Base-by-base conservation (phyloP, 768 basidiomycete genomes). In the Phlebiopsis gigantea region DNA sequence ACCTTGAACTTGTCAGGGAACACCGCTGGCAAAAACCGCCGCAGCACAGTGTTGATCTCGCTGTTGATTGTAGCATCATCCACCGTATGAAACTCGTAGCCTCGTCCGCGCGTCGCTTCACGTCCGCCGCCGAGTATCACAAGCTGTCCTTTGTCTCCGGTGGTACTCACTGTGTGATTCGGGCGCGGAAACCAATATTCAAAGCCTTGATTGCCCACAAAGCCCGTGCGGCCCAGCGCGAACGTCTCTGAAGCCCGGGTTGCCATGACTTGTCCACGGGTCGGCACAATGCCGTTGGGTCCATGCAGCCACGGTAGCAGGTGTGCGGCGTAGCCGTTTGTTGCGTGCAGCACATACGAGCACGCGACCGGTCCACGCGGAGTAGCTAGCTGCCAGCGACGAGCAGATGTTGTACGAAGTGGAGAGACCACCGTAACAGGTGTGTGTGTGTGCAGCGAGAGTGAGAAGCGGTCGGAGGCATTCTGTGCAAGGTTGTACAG, bases 171-270 rank as follows among this genome's bases (percentile, higher is more conserved):
- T 2, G 25, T 30, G 4, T 21, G n/a, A 6, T 24, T n/a, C 0
- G 82, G 81, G 15, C 90, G 77, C 19, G 88, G 84, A 66, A 93
- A 91, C 87, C 88, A 91, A 66, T 93, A 93, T 61, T 90, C 86
- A 62, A 73, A 78, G 0, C 79, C 81, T 57, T 79, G 58, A 51
- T 74, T 69, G 4, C 76, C 57, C 75, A 72, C 55, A 70, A 80
- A 58, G 60, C 72, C 82, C 81, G 87, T 1, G 25, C 57, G 62
- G 10, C 61, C 47, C 7, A 51, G 34, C 8, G 47, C 47, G 10
- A 26, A 73, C 19, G 73, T 58, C 0, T 76, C 77, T 2, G 65
- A 58, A 0, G 79, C 74, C 19, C 76, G 74, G 1, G 72, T 69
- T 0, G 79, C 73, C 39, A 81, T 65, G 41, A 85, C 75, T 65